Evolutionary conservation across 345 rosid species (phyloP).

Genomic region (Eucalyptus lansdowneana): DNA sequence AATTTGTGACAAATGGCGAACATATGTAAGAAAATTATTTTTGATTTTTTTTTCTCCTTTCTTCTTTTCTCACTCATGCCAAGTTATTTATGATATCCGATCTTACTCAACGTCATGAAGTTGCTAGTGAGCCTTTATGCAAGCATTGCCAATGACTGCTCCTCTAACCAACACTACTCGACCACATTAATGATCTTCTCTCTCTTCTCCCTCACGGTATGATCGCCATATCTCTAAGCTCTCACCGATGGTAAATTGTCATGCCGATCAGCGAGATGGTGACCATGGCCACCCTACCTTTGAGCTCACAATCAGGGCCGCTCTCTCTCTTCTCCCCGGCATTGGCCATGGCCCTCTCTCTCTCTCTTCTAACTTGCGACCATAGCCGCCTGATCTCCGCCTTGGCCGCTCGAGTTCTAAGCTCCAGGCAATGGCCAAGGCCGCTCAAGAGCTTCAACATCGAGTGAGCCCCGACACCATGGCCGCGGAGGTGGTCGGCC

Average conservation of each 20-base stretch:
- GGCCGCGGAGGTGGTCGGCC: background rate
- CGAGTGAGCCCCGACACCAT: background rate
- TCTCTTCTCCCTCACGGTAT: accelerated
- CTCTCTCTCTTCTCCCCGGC: background rate
- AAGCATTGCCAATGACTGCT: background rate
- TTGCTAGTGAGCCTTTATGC: background rate
- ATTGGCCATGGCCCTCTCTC: background rate
- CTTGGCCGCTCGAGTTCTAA: background rate
- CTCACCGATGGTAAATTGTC: accelerated
- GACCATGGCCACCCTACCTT: background rate
- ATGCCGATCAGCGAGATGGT: background rate
- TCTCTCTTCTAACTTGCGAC: background rate
- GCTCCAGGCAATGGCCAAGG: background rate
- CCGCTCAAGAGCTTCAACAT: background rate
- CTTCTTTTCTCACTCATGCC: background rate
- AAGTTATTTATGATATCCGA: background rate
- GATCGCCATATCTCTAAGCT: background rate
- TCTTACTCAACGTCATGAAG: background rate
- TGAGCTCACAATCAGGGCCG: background rate
- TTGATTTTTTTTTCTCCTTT: too few species aligned
- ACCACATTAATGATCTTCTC: background rate
- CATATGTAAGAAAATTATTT: accelerated
- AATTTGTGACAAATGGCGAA: too few species aligned
- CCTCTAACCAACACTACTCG: accelerated
- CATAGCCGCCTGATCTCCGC: background rate